Conservation (phyloP, 2,329 filamentous ascomycete species). For the Purpureocillium takamizusanense region DNA sequence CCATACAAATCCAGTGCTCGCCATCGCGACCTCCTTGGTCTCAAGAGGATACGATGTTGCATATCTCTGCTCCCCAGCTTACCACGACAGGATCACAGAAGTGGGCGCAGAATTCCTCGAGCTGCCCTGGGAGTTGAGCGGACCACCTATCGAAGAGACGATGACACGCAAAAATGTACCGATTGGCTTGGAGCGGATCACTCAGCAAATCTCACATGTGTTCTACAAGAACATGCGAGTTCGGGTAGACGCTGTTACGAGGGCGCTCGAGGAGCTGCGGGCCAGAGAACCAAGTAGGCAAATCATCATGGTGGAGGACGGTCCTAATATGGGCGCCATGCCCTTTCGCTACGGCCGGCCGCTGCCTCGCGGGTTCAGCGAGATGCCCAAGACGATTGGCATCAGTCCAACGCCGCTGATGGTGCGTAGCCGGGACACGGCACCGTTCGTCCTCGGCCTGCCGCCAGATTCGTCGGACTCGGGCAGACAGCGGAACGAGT, state of each 20-base stretch:
- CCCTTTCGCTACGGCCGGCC: slow-evolving; percentile 16
- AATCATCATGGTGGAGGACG: slow-evolving; percentile 23
- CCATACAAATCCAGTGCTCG: slow-evolving; percentile 12
- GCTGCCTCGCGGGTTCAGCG: slow-evolving; percentile 14
- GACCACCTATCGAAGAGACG: too few species aligned
- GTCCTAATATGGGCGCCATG: slow-evolving; percentile 17
- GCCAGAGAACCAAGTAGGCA: slow-evolving; percentile 16
- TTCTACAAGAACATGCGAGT: slow-evolving; percentile 5
- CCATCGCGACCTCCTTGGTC: slow-evolving; percentile 20
- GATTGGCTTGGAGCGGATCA: slow-evolving; percentile 4
- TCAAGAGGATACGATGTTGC: slow-evolving; percentile 27
- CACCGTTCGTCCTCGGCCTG: slow-evolving; percentile 19
- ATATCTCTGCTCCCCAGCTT: slow-evolving; percentile 21
- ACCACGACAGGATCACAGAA: slow-evolving; percentile 18
- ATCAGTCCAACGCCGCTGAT: slow-evolving; percentile 20
- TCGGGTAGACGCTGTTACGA: background rate
- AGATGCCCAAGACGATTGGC: slow-evolving; percentile 16
- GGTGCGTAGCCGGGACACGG: slow-evolving; percentile 20
- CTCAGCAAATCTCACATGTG: slow-evolving; percentile 3
- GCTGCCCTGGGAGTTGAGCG: background rate
- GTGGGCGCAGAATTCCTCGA: slow-evolving; percentile 23
- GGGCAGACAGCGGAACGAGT: slow-evolving; percentile 16
- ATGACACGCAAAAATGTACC: slow-evolving; percentile 3
- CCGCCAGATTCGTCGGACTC: slow-evolving; percentile 18
- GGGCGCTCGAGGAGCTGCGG: slow-evolving; percentile 12